Conservation (phyloP, 257 asterid genomes). For the Dorcoceras hygrometricum region DNA sequence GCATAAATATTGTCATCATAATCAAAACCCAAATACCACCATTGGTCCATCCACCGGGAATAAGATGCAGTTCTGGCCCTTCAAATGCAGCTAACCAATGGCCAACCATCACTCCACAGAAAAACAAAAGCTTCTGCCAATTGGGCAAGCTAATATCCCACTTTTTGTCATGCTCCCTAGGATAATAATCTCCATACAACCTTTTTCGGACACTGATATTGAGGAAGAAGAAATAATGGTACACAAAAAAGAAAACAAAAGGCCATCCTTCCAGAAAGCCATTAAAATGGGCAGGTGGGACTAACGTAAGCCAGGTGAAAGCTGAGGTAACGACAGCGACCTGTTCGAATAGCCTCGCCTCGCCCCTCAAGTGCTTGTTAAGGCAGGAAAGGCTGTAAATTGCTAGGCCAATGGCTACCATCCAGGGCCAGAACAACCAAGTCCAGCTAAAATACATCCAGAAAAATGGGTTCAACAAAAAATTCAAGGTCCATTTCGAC, state of each 20-base stretch:
- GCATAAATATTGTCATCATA: conserved; percentile 54
- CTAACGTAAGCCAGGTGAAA: conserved; percentile 89
- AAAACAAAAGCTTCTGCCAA: conserved; percentile 67
- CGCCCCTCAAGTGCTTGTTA: conserved; percentile 51
- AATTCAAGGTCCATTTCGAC: conserved; percentile 49
- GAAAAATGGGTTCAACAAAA: conserved; percentile 62
- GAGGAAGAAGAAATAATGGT: conserved; percentile 88
- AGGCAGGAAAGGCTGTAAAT: conserved; percentile 58
- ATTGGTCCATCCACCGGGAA: conserved; percentile 81
- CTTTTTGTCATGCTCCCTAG: conserved; percentile 63
- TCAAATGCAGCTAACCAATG: conserved; percentile 94
- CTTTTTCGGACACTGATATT: conserved; percentile 62
- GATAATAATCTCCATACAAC: conserved; percentile 68
- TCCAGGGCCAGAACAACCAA: conserved; percentile 98
- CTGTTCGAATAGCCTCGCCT: conserved; percentile 57
- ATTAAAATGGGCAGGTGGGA: conserved; percentile 89
- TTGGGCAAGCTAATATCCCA: conserved; percentile 75
- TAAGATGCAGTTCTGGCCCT: conserved; percentile 77
- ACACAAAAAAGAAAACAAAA: conserved; percentile 75
- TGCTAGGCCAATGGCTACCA: conserved; percentile 52
- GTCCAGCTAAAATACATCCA: conserved; percentile 96
- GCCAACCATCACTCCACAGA: conserved; percentile 56
- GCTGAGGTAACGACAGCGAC: conserved; percentile 67
- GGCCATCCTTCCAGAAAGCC: conserved; percentile 99
- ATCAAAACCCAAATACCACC: conserved; percentile 64